Evolutionary conservation across 768 basidiomycete species (phyloP).

Genomic region (Pleurotus tuoliensis): DNA sequence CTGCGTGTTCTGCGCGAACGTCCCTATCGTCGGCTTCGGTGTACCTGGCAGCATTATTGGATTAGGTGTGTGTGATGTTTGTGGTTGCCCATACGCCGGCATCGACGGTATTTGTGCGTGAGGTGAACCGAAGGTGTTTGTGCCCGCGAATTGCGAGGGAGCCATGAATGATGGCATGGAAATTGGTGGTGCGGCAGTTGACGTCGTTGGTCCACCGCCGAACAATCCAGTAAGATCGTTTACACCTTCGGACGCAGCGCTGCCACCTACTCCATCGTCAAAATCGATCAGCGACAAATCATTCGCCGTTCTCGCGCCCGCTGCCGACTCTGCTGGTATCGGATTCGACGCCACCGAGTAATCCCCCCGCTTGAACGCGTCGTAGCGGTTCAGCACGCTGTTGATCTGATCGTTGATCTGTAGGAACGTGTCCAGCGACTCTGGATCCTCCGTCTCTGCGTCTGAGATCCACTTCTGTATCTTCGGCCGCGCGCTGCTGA

Average conservation of each 20-base stretch:
- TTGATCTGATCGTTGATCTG: conserved; percentile 99
- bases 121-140: too few relatives aligned
- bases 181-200: background rate
- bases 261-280: conserved; percentile 42
- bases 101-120: too few relatives aligned
- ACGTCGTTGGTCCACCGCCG: conserved; percentile 17
- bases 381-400: conserved; percentile 83
- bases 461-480: conserved; percentile 98
- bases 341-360: conserved; percentile 65
- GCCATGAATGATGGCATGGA: conserved; percentile 3
- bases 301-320: conserved; percentile 22
- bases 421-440: conserved; percentile 88
- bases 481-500: conserved; percentile 82
- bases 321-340: conserved; percentile 57
- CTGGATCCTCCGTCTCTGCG: conserved; percentile 84
- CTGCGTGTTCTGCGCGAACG: conserved; percentile 10
- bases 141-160: background rate
- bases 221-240: conserved; percentile 68
- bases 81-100: too few relatives aligned
- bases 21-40: conserved; percentile 13
- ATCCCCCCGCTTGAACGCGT: conserved; percentile 92
- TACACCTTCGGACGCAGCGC: conserved; percentile 21
- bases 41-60: conserved; percentile 38
- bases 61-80: conserved; percentile 25
- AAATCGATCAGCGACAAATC: conserved; percentile 71